Conservation (phyloP, 179 eudicot species). For the Nepenthes alata region DNA sequence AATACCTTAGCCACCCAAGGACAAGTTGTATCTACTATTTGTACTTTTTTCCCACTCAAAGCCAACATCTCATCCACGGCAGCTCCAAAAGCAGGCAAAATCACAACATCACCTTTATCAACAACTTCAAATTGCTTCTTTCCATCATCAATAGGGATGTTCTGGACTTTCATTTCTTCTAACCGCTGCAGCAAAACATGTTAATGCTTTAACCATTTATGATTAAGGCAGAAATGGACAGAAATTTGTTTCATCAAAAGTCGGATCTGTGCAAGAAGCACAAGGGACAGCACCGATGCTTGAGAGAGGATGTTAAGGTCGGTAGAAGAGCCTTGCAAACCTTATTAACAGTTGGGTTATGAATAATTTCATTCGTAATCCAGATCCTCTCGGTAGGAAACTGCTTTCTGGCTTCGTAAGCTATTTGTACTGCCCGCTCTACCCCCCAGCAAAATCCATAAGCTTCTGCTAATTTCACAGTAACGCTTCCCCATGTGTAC, state of each 20-base stretch:
- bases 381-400: constrained; percentile 73
- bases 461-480: constrained; percentile 78
- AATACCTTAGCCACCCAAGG: constrained; percentile 95
- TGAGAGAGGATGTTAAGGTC: too few species aligned
- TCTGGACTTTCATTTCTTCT: constrained; percentile 77
- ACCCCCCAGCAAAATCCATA: constrained; percentile 99
- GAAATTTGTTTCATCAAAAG: too few species aligned
- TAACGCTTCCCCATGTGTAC: constrained; percentile 92
- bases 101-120: constrained; percentile 80
- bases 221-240: too few species aligned
- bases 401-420: constrained; percentile 82
- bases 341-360: constrained; percentile 90
- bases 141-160: constrained; percentile 62
- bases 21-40: constrained; percentile 96
- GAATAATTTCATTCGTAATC: constrained; percentile 89
- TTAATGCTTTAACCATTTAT: background rate
- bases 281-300: too few species aligned
- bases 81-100: constrained; percentile 98
- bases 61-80: constrained; percentile 86
- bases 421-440: constrained; percentile 92
- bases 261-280: too few species aligned
- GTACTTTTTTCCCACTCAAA: constrained; percentile 69
- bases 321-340: constrained; percentile 13
- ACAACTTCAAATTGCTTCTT: constrained; percentile 69
- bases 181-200: constrained; percentile 38